A percentile compares a stretch with the other conserved stretches of the same genome.
phyloP scores from a whole-genome alignment of 2,329 filamentous ascomycete genomes.

The Xylariomycetidae sp. region DNA sequence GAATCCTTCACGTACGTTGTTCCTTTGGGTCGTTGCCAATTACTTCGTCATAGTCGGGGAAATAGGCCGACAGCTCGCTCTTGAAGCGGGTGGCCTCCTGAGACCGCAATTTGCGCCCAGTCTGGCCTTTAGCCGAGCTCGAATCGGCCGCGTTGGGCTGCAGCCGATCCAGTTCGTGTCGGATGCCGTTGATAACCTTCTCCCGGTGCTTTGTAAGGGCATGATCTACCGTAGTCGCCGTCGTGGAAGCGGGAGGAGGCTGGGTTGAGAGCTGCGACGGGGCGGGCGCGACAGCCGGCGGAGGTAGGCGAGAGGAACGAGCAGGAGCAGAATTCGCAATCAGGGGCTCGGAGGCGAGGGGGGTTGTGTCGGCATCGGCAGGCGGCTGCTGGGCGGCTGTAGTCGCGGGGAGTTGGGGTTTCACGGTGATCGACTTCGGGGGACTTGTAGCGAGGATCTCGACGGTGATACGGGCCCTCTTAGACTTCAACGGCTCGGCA shows the following conservation, averaged over 20 bases:
- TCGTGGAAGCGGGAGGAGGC: slow-evolving; percentile 9
- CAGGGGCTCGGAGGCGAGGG: slow-evolving; percentile 6
- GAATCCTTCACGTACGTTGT: slow-evolving; percentile 52
- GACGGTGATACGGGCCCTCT: slow-evolving; percentile 47
- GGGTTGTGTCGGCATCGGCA: slow-evolving; percentile 8
- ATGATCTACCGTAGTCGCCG: slow-evolving; percentile 19
- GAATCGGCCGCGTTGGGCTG: slow-evolving; percentile 42
- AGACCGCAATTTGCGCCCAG: slow-evolving; percentile 72
- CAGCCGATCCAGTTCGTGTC: slow-evolving; percentile 53
- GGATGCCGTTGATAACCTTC: slow-evolving; percentile 56
- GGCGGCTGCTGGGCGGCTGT: slow-evolving; percentile 5
- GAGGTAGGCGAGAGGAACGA: slow-evolving; percentile 14
- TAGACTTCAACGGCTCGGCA: slow-evolving; percentile 38
- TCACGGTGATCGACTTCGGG: slow-evolving; percentile 21
- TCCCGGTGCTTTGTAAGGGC: slow-evolving; percentile 44
- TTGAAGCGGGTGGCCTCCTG: slow-evolving; percentile 82
- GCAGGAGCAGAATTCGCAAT: slow-evolving; percentile 13
- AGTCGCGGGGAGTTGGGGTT: slow-evolving; percentile 15
- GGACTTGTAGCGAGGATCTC: slow-evolving; percentile 37
- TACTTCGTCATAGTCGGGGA: slow-evolving; percentile 89
- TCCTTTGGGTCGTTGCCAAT: slow-evolving; percentile 80
- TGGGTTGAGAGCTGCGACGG: neutral
- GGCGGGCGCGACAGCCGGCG: slow-evolving; percentile 3
- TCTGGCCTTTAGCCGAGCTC: slow-evolving; percentile 45
- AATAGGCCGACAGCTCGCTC: slow-evolving; percentile 86